Conservation (phyloP, 2,329 filamentous ascomycete species). For the Penicillium sp. region DNA sequence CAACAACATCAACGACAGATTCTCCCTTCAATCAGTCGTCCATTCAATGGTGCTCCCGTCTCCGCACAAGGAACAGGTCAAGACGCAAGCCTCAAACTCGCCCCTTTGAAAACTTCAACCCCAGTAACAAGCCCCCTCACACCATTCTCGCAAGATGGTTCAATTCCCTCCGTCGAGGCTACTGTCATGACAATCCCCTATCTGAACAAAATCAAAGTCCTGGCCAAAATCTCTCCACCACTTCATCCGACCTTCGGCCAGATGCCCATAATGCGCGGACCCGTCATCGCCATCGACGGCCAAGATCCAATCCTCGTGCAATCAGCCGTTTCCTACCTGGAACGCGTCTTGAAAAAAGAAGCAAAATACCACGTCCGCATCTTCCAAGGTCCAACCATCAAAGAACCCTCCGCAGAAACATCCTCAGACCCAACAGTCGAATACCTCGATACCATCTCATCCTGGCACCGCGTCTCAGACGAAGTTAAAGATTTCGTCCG, state of each 20-base stretch:
- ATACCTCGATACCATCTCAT: conserved; percentile 70
- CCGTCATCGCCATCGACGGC: conserved; percentile 83
- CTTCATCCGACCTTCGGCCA: conserved; percentile 48
- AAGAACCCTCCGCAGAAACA: conserved; percentile 29
- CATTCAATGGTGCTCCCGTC: conserved; percentile 51
- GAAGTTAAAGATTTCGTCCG: conserved; percentile 68
- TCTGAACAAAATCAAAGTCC: conserved; percentile 74
- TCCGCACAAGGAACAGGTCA: conserved; percentile 42
- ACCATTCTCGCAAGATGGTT: conserved; percentile 37
- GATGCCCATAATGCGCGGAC: conserved; percentile 61
- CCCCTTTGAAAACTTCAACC: conserved; percentile 55
- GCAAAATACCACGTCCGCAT: conserved; percentile 56
- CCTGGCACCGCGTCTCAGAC: conserved; percentile 76
- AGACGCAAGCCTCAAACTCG: conserved; percentile 57
- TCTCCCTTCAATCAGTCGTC: conserved; percentile 58
- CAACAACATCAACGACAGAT: conserved; percentile 36
- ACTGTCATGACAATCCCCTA: conserved; percentile 78
- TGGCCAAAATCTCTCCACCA: conserved; percentile 76
- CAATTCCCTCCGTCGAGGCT: conserved; percentile 59
- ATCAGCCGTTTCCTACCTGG: conserved; percentile 69
- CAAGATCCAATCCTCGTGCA: conserved; percentile 66
- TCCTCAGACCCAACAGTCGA: conserved; percentile 53
- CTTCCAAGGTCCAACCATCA: conserved; percentile 51
- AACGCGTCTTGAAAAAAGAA: conserved; percentile 56
- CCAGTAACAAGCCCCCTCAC: conserved; percentile 32